phyloP scores from a whole-genome alignment of 1,139 yeast genomes.

The Hansenula sp. region DNA sequence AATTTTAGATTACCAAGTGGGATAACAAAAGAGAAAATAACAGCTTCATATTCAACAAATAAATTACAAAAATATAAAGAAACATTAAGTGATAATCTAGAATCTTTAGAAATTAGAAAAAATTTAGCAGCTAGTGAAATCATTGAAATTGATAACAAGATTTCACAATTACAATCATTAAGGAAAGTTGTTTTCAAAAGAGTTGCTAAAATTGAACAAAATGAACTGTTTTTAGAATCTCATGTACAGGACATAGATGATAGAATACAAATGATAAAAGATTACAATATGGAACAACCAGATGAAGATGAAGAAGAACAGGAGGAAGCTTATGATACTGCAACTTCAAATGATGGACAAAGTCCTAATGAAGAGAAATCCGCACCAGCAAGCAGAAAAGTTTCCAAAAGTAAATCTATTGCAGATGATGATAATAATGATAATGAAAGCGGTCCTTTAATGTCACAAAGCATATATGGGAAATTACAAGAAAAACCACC shows the following conservation, averaged over 20 bases:
- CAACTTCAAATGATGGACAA: not conserved
- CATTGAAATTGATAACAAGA: slow-evolving; percentile 52
- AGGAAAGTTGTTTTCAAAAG: slow-evolving; percentile 51
- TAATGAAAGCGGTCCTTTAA: slow-evolving; percentile 18
- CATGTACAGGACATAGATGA: slow-evolving; percentile 38
- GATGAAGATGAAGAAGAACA: slow-evolving; percentile 20
- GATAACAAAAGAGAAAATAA: slow-evolving; percentile 34
- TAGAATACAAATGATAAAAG: slow-evolving; percentile 32
- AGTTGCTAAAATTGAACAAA: slow-evolving; percentile 54
- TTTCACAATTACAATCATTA: slow-evolving; percentile 43
- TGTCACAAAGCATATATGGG: slow-evolving; percentile 36
- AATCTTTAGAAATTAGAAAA: slow-evolving; percentile 55
- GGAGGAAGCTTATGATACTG: slow-evolving; percentile 12
- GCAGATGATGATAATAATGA: slow-evolving; percentile 11
- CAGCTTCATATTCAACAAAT: slow-evolving; percentile 33
- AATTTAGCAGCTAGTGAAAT: slow-evolving; percentile 61
- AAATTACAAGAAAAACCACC: slow-evolving; percentile 29
- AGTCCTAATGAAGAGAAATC: slow-evolving; percentile 1
- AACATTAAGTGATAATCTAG: slow-evolving; percentile 42
- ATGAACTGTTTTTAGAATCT: slow-evolving; percentile 49
- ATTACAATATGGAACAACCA: slow-evolving; percentile 25
- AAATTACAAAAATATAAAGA: slow-evolving; percentile 34
- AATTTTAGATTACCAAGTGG: slow-evolving; percentile 30
- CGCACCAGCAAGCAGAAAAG: slow-evolving; percentile 1
- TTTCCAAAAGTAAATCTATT: slow-evolving; percentile 2